Evolutionary conservation across 2,329 filamentous ascomycete species (phyloP), one percentile per base, ranked within the genome.

Genomic region (Chaetomium globosum): DNA sequence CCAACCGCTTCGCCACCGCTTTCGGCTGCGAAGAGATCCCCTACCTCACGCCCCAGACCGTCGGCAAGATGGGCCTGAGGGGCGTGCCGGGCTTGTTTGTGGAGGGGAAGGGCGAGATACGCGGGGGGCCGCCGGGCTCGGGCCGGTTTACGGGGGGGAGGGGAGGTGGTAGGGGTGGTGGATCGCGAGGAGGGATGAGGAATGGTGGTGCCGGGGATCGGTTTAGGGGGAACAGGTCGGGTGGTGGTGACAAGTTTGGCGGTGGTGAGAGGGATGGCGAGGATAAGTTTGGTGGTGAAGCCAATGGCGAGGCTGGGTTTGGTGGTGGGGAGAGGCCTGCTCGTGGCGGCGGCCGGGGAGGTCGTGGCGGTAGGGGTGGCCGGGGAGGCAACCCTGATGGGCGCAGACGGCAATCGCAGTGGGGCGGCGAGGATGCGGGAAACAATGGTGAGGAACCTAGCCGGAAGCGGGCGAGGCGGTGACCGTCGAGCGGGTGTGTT

Each of bases 41-140:
- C 0, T 54, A 74, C 1, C 74, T 87, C 1, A 74, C 77, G 66
- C 82, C 82, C 73, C 78, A 73, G 48, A 80, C 77, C 0, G 79
- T 85, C 5, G 76, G 79, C 9, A 87, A 87, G 78, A 87, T 87
- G 85, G 84, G 84, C 0, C 72, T 87, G 56, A 80, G 80, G 66
- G 83, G 83, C 9, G 79, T 80, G 1, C 77, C 73, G 43, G 85
- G 85, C 0, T 71, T 87, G 13, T 77, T 77, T 4, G 58, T 70
- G 9, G 48, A 59, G 31, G 64, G 66, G 8, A 66, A 55, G 43
- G 63, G 63, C 2, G n/a, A 33, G 12, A 16, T 58, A 1, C 9
- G 12, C 19, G 59, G 55, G 2, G n/a, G 28, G 2, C 56, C 46
- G 2, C 43, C 46, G 12, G 51, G 46, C 0, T 26, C 56, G 23